Base-by-base conservation (phyloP, 2,329 filamentous ascomycete genomes). In the Penicillium rolfsii region DNA sequence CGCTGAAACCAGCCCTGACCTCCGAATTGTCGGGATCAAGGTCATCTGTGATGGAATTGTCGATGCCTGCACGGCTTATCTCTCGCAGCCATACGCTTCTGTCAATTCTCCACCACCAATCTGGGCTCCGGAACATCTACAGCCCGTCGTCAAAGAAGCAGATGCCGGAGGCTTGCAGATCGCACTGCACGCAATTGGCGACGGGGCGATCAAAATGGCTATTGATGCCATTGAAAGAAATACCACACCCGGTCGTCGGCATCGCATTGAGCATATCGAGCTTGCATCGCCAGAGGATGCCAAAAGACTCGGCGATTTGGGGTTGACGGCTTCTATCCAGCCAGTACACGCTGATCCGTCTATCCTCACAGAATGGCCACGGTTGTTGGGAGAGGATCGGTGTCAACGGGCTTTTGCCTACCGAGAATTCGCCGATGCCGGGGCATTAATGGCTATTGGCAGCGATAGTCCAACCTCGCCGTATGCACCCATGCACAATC, bases 131-230 rank as follows among this genome's bases (percentile, higher is more conserved):
- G 40, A 41, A 8, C 40, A 22, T n/a, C n/a, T 41, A 3, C n/a
- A 41, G n/a, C 75, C 45, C 5, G 45, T 30, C 24, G 16, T 48
- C 11, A 48, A 48, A 48, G 45, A 48, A 5, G 80, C 82, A 0
- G 77, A 7, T 66, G 73, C 38, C 76, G 74, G 46, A 81, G 77
- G 76, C 0, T 69, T 84, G 0, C 81, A 83, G 64, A 80, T 79
- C 60, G 82, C 82, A 0, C 66, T 84, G 4, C 82, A 84, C 59
- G 82, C 82, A 16, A 83, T 83, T 56, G 81, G 82, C 16, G 81
- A 84, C 57, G 71, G 72, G 55, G 78, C 81, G 5, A 77, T 83
- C 8, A 72, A 73, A 22, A 75, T 76, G 33, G 79, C 80, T 7
- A 78, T 83, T 61, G 76, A 82, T 59, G 58, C 41, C 19, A 64